Base-by-base conservation (phyloP, 768 basidiomycete species). In the Jaapia argillacea region DNA sequence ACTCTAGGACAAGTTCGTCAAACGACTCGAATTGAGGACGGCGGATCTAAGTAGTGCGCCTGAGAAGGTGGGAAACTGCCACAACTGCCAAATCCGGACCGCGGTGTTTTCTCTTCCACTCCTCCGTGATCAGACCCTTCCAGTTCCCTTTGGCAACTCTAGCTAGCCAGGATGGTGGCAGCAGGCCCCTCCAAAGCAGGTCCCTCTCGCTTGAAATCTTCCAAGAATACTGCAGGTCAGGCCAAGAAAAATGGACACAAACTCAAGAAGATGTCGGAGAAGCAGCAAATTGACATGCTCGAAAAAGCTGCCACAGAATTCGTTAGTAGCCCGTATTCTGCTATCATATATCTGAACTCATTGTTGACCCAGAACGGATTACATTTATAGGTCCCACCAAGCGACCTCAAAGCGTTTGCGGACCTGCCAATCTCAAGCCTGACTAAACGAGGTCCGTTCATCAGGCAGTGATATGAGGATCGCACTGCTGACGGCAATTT, bases 381-480 rank as follows among this genome's bases (percentile, higher is more conserved):
- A 33, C 10, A 7, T 10, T 7, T 21, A 12, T 54, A 86, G 84
- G 69, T 69, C 35, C 58, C 75, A 3, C 61, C 72, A 4, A 62
- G 65, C 2, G 72, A 68, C 25, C 57, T 83, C 20, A 71, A 69
- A 44, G 60, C 70, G 3, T 92, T 92, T 59, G 53, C 73, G 18
- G 79, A 86, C 53, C 70, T 92, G 16, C 90, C 89, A 4, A 75
- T 94, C 35, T 91, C 87, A 0, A 70, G 77, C 10, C 59, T 67
- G 13, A 90, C 90, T 2, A 82, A 85, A 55, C 74, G 75, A 62
- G 89, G 87, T 78, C 47, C 44, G 56, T 38, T 7, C 26, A 18
- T 28, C 36, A 37, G n/a, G n/a, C 18, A 24, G 7, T 36, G 3
- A 28, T 22, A 40, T 50, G 44, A 27, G 18, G 14, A n/a, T 27